Evolutionary conservation across 345 rosid genomes (phyloP).

Genomic region (Salix caprea): DNA sequence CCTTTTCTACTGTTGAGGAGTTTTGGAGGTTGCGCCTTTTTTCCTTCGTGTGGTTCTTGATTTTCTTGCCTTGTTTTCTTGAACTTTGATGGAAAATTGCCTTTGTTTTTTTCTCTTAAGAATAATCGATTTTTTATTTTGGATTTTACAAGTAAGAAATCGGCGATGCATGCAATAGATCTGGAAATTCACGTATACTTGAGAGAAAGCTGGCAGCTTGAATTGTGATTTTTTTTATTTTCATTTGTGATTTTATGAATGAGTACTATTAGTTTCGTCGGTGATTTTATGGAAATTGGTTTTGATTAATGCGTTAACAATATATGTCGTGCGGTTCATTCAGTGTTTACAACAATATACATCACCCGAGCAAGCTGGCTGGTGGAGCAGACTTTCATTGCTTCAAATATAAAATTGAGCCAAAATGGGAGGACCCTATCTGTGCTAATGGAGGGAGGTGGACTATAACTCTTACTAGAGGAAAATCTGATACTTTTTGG

Average conservation of each 20-base stretch:
- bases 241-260: too few relatives aligned
- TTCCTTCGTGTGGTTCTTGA: neutral
- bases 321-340: neutral
- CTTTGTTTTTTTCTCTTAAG: neutral
- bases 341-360: conserved; percentile 76
- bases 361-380: conserved; percentile 66
- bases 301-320: neutral
- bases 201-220: neutral
- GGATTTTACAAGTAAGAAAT: neutral
- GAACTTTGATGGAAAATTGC: neutral
- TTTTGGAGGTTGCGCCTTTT: conserved; percentile 62
- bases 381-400: conserved; percentile 69
- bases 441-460: conserved; percentile 96
- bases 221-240: neutral
- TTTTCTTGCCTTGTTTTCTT: neutral
- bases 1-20: conserved; percentile 66
- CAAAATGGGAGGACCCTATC: conserved; percentile 97
- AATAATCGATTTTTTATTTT: neutral
- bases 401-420: conserved; percentile 82
- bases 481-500: conserved; percentile 72
- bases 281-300: neutral
- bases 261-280: neutral
- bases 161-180: neutral
- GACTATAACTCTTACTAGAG: conserved; percentile 49
- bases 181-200: neutral